Conservation (phyloP, 805 yeast genomes). For the Monosporozyma unispora region DNA sequence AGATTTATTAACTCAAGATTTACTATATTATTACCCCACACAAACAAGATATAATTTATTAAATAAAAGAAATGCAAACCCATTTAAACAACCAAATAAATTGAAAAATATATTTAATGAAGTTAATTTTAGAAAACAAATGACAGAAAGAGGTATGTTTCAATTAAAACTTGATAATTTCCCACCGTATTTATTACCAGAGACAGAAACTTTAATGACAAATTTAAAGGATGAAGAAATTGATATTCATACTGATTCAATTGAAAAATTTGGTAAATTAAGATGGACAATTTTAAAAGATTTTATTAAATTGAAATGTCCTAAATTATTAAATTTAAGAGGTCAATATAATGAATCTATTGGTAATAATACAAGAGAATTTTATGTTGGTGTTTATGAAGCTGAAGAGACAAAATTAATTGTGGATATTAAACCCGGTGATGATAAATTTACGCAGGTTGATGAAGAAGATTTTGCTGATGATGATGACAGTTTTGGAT, state of each 20-base stretch:
- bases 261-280: slow-evolving; percentile 24
- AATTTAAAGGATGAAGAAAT: neutral
- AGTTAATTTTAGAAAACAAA: slow-evolving; percentile 27
- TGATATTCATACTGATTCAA: slow-evolving; percentile 14
- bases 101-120: slow-evolving; percentile 28
- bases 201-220: slow-evolving; percentile 7
- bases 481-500: neutral
- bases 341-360: slow-evolving; percentile 2
- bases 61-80: slow-evolving; percentile 6
- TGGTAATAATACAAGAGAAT: slow-evolving; percentile 25
- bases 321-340: slow-evolving; percentile 15
- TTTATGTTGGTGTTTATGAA: slow-evolving; percentile 31
- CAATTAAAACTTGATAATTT: slow-evolving; percentile 25
- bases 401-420: slow-evolving; percentile 16
- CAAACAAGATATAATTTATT: neutral
- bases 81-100: slow-evolving; percentile 17
- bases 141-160: slow-evolving; percentile 29
- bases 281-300: slow-evolving; percentile 35
- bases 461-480: slow-evolving; percentile 14
- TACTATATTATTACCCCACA: neutral
- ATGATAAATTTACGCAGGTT: slow-evolving; percentile 1
- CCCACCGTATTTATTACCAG: slow-evolving; percentile 28
- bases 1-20: neutral
- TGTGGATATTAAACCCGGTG: slow-evolving; percentile 8
- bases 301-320: slow-evolving; percentile 28